Base-by-base conservation (phyloP, 345 rosid species). In the Bruguiera gymnorhiza region DNA sequence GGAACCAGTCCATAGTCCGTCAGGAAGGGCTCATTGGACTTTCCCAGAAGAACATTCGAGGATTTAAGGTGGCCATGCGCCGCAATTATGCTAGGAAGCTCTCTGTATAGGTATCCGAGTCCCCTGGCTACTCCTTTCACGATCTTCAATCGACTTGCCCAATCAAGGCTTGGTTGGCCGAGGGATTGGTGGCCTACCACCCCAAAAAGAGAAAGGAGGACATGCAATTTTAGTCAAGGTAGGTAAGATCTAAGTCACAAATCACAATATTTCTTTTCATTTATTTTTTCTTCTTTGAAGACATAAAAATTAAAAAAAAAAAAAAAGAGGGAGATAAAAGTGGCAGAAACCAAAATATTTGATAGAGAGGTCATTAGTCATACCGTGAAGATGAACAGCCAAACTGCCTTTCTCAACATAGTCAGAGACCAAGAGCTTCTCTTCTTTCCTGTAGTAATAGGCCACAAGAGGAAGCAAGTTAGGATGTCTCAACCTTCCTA, bases 21-120 rank as follows among this genome's bases (percentile, higher is more conserved):
- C 60, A 95, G 82, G 24, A 90, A 67, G 6, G 99, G 96, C 54
- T 92, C 92, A 3, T 67, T 68, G 30, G 82, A 72, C 18, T 84
- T 74, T 4, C 39, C 67, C 6, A 95, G 80, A 64, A 95, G 92
- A 77, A 95, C 79, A 55, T 92, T 92, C 0, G 97, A 85, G 24
- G 99, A 95, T 81, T 88, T 95, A 19, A 95, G 83, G 76, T 95
- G 99, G 26, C 99, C 99, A 32, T 95, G 98, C 1, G 99, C 86
- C 27, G 94, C 82, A 46, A 85, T 83, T 39, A 88, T 72, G 75
- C 83, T 85, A 3, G 99, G 93, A 8, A 95, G 78, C 75, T 88
- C 96, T 18, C 77, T 78, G 72, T 80, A 77, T 2, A 92, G 89
- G 62, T 87, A 90, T 19, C 65, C 62, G 24, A 95, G 86, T 4